These are phyloP conservation scores for Solanum hybrid DNA, from an alignment of 305 asterid genomes.

Conservation along the genomic window DNA sequence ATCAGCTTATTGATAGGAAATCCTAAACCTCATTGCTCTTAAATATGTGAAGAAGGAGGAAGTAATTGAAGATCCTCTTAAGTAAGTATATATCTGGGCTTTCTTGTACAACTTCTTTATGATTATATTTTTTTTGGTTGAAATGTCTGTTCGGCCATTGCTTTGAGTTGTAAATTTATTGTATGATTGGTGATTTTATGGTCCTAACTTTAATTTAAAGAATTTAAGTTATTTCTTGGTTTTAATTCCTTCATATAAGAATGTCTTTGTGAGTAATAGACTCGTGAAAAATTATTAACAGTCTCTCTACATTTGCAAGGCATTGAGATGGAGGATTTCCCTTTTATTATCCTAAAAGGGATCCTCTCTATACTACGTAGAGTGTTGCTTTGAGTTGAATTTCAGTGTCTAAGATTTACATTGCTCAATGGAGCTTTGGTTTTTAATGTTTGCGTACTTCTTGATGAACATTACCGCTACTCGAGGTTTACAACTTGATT, in stretches of 20 bases:
- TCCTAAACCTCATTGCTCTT: neutral
- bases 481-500: neutral
- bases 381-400: neutral
- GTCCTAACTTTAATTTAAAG: neutral
- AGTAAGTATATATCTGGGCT: neutral
- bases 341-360: neutral
- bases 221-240: neutral
- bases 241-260: neutral
- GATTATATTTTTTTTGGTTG: neutral
- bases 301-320: neutral
- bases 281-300: too few relatives aligned
- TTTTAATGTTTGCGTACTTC: neutral
- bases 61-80: too few relatives aligned
- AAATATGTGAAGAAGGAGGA: neutral
- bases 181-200: neutral
- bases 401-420: neutral
- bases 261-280: neutral
- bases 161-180: neutral
- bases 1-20: neutral
- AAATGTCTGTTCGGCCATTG: neutral
- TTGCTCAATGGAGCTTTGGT: neutral
- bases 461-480: neutral
- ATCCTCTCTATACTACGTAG: neutral
- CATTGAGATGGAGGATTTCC: neutral
- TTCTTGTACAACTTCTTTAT: neutral